These are phyloP conservation scores for Amaranthus palmeri DNA, from an alignment of 148 eudicot species.

Conservation along the genomic window DNA sequence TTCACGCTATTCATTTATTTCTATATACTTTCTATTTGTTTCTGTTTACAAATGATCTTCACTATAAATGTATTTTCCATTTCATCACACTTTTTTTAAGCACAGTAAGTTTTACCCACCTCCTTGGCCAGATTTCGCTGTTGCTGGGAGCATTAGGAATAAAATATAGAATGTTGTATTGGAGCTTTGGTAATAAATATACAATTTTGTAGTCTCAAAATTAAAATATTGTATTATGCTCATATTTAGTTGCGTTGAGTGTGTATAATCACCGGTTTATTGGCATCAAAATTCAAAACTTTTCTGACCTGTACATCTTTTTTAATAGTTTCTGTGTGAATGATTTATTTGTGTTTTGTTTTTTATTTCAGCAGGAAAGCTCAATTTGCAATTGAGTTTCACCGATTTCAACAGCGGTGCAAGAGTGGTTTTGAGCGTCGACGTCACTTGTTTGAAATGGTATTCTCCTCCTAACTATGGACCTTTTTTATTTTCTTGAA, in stretches of 20 bases:
- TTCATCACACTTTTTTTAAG: too few relatives aligned
- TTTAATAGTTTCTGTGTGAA: not conserved
- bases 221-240: not conserved
- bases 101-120: too few relatives aligned
- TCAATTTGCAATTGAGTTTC: conserved; percentile 61
- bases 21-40: too few relatives aligned
- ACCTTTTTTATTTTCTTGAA: conserved; percentile 1
- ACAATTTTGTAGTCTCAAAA: too few relatives aligned
- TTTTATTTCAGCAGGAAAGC: conserved; percentile 55
- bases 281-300: not conserved
- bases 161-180: too few relatives aligned
- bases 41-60: too few relatives aligned
- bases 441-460: conserved; percentile 71
- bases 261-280: not conserved
- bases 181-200: too few relatives aligned
- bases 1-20: too few relatives aligned
- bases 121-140: too few relatives aligned
- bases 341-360: not conserved
- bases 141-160: too few relatives aligned
- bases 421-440: conserved; percentile 49
- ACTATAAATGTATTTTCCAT: too few relatives aligned
- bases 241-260: not conserved
- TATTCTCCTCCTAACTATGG: conserved; percentile 23
- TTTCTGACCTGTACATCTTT: not conserved
- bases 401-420: conserved; percentile 43